A percentile compares a stretch with the other conserved stretches of the same genome.
phyloP scores from a whole-genome alignment of 2,329 filamentous ascomycete species.

The Trichothecium sympodiale region DNA sequence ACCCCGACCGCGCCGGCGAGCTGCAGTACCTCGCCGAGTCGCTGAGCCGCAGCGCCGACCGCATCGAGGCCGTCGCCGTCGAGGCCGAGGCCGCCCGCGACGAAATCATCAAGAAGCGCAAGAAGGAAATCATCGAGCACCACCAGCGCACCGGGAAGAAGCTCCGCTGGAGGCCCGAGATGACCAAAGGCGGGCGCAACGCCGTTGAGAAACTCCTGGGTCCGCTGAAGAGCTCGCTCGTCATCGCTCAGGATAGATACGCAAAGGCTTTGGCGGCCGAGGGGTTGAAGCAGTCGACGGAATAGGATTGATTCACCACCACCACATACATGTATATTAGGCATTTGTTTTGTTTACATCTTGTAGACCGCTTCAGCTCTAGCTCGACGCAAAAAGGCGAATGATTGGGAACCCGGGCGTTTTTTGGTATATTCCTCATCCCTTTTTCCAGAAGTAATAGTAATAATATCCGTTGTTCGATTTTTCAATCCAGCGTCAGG shows the following conservation, averaged over 20 bases:
- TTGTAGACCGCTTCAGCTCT: too few species aligned
- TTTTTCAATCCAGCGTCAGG: too few species aligned
- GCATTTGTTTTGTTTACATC: too few species aligned
- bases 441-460: too few species aligned
- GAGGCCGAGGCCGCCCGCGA: conserved; percentile 38
- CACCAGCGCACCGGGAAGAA: conserved; percentile 66
- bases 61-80: conserved; percentile 11
- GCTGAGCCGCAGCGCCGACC: conserved; percentile 54
- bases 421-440: too few species aligned
- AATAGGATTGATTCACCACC: too few species aligned
- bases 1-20: conserved; percentile 69
- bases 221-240: conserved; percentile 60
- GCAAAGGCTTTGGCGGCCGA: conserved; percentile 58
- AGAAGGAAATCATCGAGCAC: conserved; percentile 58
- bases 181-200: conserved; percentile 62
- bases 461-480: too few species aligned
- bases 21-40: conserved; percentile 75
- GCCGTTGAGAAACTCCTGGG: conserved; percentile 68
- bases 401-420: too few species aligned
- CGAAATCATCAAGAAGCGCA: conserved; percentile 53
- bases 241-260: conserved; percentile 61
- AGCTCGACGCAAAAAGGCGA: too few species aligned
- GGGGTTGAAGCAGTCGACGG: conserved; percentile 35
- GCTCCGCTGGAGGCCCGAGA: conserved; percentile 55
- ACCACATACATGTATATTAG: too few species aligned